phyloP scores from a whole-genome alignment of 192 early-diverging fungal genomes.

The Coemansia guatemalensis region DNA sequence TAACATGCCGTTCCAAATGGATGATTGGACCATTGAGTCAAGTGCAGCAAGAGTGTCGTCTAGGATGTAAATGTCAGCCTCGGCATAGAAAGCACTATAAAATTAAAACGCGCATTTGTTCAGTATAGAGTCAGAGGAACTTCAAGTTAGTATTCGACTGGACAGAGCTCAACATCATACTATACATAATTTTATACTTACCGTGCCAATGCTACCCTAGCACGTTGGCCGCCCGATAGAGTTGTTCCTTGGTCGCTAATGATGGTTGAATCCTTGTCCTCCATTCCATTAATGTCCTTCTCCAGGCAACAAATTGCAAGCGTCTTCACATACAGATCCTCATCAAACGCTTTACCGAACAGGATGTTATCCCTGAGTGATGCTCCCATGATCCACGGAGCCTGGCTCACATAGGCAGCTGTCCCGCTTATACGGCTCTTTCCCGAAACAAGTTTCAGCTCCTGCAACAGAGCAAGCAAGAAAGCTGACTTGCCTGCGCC shows the following conservation, averaged over 20 bases:
- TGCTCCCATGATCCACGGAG: slow-evolving; percentile 67
- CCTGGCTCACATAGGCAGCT: slow-evolving; percentile 32
- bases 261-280: slow-evolving; percentile 59
- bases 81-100: slow-evolving; percentile 66
- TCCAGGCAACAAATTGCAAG: slow-evolving; percentile 62
- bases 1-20: slow-evolving; percentile 66
- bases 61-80: slow-evolving; percentile 74
- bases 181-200: slow-evolving; percentile 42
- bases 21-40: slow-evolving; percentile 60
- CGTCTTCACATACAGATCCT: slow-evolving; percentile 56
- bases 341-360: slow-evolving; percentile 59
- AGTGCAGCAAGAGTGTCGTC: slow-evolving; percentile 83
- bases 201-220: slow-evolving; percentile 61
- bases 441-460: slow-evolving; percentile 53
- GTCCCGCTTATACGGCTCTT: slow-evolving; percentile 4
- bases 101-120: background rate
- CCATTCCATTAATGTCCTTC: slow-evolving; percentile 59
- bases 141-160: slow-evolving; percentile 55
- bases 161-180: background rate
- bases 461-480: slow-evolving; percentile 71
- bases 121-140: slow-evolving; percentile 58
- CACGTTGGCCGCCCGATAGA: slow-evolving; percentile 55
- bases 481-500: slow-evolving; percentile 82
- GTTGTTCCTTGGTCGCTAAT: slow-evolving; percentile 43
- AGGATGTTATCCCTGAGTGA: slow-evolving; percentile 73